A percentile compares a stretch with the other conserved stretches of the same genome.
Conservation (phyloP, 73 alveolate species). For the Tetrahymena borealis region DNA sequence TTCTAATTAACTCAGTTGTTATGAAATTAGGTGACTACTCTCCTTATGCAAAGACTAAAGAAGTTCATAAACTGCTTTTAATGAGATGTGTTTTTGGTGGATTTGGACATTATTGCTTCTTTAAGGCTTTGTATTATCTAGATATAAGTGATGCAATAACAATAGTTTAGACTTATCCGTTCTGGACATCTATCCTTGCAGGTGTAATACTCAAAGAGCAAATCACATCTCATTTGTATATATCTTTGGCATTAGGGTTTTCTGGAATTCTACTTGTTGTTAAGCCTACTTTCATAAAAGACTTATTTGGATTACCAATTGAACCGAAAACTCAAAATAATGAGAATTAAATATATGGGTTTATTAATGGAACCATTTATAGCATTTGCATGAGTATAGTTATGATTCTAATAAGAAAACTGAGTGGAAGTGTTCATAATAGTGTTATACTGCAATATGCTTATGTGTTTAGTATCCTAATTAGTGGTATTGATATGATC, state of each 20-base stretch:
- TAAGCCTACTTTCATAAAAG: background rate
- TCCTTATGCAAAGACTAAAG: background rate
- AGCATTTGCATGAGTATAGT: background rate
- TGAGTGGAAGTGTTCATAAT: background rate
- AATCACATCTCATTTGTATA: background rate
- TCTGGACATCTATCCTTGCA: background rate
- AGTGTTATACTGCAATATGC: background rate
- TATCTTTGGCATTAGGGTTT: background rate
- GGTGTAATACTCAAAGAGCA: background rate
- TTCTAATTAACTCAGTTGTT: background rate
- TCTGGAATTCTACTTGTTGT: background rate
- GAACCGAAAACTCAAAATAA: background rate
- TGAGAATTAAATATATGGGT: background rate
- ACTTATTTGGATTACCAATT: background rate
- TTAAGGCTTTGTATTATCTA: background rate
- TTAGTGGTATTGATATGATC: background rate
- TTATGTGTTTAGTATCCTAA: background rate
- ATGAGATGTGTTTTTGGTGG: background rate
- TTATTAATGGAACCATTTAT: background rate
- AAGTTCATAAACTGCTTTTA: background rate
- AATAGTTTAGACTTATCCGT: background rate
- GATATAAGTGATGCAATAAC: background rate
- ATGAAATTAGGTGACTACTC: background rate
- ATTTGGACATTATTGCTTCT: background rate
- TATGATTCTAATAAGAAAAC: background rate